phyloP scores from a whole-genome alignment of 331 rosid genomes.

The Ulmus americana region DNA sequence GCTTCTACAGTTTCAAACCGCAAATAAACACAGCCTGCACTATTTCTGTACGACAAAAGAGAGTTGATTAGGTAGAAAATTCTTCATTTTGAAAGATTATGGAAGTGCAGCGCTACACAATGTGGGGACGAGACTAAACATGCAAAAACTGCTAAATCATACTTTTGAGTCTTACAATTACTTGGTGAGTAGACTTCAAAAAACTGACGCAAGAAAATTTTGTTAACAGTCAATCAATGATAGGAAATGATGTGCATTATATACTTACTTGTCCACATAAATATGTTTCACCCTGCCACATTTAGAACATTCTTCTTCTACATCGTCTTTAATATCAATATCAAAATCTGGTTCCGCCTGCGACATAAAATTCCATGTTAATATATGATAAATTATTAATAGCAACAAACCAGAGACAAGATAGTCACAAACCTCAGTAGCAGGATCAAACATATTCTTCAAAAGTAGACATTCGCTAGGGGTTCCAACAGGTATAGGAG shows the following conservation, averaged over 20 bases:
- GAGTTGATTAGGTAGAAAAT: neutral
- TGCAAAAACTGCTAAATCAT: neutral
- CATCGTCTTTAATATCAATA: conserved; percentile 82
- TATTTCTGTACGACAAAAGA: conserved; percentile 46
- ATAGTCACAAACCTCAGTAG: conserved; percentile 59
- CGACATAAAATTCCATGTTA: conserved; percentile 19
- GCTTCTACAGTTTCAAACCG: conserved; percentile 77
- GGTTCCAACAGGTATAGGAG: conserved; percentile 65
- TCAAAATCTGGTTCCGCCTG: conserved; percentile 89
- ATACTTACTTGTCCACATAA: conserved; percentile 82
- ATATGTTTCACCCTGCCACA: conserved; percentile 87
- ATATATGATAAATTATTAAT: neutral
- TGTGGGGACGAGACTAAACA: neutral
- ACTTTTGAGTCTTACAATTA: neutral
- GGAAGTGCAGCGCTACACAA: neutral
- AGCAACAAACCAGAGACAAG: conserved; percentile 16
- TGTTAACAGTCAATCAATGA: no score
- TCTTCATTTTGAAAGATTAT: neutral
- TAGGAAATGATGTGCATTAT: neutral
- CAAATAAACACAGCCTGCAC: conserved; percentile 85
- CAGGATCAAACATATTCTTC: conserved; percentile 94
- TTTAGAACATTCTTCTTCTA: conserved; percentile 91
- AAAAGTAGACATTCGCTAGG: conserved; percentile 85
- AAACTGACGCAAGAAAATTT: no score
- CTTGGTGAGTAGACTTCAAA: neutral